Evolutionary conservation across 2,329 filamentous ascomycete species (phyloP).

Genomic region (Fusarium equiseti): DNA sequence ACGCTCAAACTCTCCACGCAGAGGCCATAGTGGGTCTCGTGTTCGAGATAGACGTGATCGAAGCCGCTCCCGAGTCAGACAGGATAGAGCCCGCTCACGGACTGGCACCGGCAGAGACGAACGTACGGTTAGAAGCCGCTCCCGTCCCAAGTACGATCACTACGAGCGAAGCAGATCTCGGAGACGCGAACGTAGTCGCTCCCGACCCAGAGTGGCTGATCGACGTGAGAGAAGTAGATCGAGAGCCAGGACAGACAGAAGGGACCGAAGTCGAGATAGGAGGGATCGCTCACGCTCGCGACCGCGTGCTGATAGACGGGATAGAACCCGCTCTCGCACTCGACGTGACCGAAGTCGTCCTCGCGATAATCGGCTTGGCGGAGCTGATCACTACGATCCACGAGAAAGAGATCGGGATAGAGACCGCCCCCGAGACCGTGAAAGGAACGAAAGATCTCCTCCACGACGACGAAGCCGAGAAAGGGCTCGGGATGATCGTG

Average conservation of each 20-base stretch:
- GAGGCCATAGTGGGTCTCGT: constrained; percentile 52
- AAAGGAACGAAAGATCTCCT: constrained; percentile 45
- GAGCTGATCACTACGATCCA: constrained; percentile 52
- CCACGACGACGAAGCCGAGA: constrained; percentile 47
- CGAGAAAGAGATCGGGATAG: constrained; percentile 50
- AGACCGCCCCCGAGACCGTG: constrained; percentile 40
- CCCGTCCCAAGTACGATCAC: constrained; percentile 51
- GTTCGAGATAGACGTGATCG: constrained; percentile 52
- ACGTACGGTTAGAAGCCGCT: constrained; percentile 51
- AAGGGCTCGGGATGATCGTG: constrained; percentile 41
- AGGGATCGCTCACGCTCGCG: constrained; percentile 49
- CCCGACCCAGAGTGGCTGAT: constrained; percentile 48
- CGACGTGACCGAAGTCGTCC: constrained; percentile 50
- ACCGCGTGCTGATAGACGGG: constrained; percentile 46
- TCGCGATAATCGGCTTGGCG: constrained; percentile 40
- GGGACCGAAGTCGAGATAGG: constrained; percentile 49
- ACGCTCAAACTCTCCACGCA: constrained; percentile 56
- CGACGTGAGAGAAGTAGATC: constrained; percentile 53
- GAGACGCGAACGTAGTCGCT: constrained; percentile 55
- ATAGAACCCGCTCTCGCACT: constrained; percentile 51
- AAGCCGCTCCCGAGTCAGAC: constrained; percentile 53
- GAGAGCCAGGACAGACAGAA: constrained; percentile 38
- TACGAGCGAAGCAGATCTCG: constrained; percentile 53
- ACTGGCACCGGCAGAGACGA: constrained; percentile 50
- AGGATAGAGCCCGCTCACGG: constrained; percentile 58